Evolutionary conservation across 1,284 basidiomycete genomes (phyloP).

Genomic region (Pseudozyma tsukubaensis): DNA sequence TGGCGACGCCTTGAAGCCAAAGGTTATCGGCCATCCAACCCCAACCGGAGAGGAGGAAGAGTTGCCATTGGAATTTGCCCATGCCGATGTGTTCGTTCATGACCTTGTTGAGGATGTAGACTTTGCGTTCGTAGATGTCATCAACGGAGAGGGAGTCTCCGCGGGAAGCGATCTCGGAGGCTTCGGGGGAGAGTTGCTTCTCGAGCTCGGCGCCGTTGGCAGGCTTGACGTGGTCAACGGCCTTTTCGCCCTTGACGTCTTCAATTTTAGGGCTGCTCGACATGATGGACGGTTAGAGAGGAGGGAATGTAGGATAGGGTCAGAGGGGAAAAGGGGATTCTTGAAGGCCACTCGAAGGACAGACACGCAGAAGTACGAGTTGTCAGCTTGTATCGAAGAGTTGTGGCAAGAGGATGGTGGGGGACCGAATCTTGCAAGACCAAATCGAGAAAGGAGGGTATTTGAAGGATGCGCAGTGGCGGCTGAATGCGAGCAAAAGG

Average conservation of each 20-base stretch:
- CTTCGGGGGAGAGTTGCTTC: slow-evolving; percentile 37
- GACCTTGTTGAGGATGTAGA: slow-evolving; percentile 66
- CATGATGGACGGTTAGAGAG: neutral
- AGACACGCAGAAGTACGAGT: neutral
- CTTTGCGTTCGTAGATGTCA: slow-evolving; percentile 63
- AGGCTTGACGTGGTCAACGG: slow-evolving; percentile 26
- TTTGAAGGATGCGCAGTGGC: slow-evolving; percentile 12
- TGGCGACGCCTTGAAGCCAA: slow-evolving; percentile 66
- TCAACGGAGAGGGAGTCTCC: slow-evolving; percentile 51
- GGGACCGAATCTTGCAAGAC: neutral
- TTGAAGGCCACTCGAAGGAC: slow-evolving; percentile 5
- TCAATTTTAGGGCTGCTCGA: too few relatives aligned
- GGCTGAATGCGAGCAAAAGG: neutral
- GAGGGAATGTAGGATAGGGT: neutral
- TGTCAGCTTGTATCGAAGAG: neutral
- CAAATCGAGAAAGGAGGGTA: slow-evolving; percentile 3
- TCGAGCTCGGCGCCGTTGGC: slow-evolving; percentile 27
- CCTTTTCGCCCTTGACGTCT: slow-evolving; percentile 27
- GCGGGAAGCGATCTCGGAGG: slow-evolving; percentile 14
- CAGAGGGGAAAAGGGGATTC: neutral
- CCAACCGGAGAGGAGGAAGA: slow-evolving; percentile 57
- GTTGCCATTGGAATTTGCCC: slow-evolving; percentile 63
- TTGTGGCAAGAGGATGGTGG: neutral
- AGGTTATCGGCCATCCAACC: slow-evolving; percentile 65
- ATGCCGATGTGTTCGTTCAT: slow-evolving; percentile 67